Base-by-base conservation (phyloP, 2,329 filamentous ascomycete genomes). In the Pseudophaeomoniella oleicola region DNA sequence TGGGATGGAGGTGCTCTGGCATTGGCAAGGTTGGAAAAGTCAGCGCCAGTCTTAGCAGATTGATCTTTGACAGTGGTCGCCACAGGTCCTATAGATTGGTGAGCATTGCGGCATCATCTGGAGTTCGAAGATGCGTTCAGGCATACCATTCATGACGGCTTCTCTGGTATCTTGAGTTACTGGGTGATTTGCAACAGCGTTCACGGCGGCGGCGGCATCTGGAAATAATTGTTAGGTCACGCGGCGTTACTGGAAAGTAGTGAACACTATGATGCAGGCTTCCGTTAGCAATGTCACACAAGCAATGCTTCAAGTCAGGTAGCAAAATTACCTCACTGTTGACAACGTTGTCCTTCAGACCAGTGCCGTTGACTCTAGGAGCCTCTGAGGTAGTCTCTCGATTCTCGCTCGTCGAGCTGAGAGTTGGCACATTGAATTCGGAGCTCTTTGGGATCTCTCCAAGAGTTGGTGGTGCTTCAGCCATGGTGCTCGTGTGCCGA, bases 1-100 rank as follows among this genome's bases (percentile, higher is more conserved):
- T 66, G 60, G 32, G 67, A 61, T 15, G 72, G 71, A 16, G 62
- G 64, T 34, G 62, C 60, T 42, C 67, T 66, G 38, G 69, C 58
- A 49, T 64, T 63, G 43, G 69, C 70, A 41, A 78, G 60, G 44
- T 72, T 71, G 45, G 62, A 63, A 51, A 76, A 69, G 55, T 77
- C 72, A 44, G 63, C 60, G 47, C 60, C 58, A 33, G 73, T 74
- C 52, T 69, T 69, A 45, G 62, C 61, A 39, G 63, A 62, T 56
- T 77, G 65, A 41, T 64, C 61, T 53, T 69, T 72, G 50, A 71
- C 64, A 45, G 64, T 69, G 46, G 73, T 62, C 39, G 66, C 70
- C 41, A 75, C 59, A 32, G 73, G 71, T 38, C 70, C 69, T 64
- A 37, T 27, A 13, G 22, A 10, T 29, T 29, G 22, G 13, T 29